Evolutionary conservation across 108 stramenopile genomes (phyloP), one percentile per base, ranked within the genome.

Genomic region (Discostella pseudostelligera): DNA sequence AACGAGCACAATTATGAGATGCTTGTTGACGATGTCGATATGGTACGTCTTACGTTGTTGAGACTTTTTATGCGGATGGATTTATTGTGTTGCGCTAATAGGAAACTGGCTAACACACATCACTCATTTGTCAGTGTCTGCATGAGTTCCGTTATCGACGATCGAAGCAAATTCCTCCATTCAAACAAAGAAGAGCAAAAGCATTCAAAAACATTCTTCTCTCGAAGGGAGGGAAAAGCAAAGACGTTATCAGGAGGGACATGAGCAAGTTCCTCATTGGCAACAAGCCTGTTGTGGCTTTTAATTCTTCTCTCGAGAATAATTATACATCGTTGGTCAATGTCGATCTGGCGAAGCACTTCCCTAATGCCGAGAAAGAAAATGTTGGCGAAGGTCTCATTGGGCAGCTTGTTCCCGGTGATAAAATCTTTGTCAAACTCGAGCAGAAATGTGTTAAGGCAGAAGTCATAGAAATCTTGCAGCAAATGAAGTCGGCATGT

Each of bases 71-170:
- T 21, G 46, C 21, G 46, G 2, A 16, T 13, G 17, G 8, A 16
- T 46, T 35, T 37, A 16, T 47, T 12, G 25, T 47, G n/a, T 47
- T 32, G 19, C 13, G 8, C 48, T n/a, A n/a, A n/a, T n/a, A n/a
- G n/a, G n/a, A n/a, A n/a, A n/a, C n/a, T n/a, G n/a, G n/a, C n/a
- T n/a, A n/a, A n/a, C n/a, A n/a, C n/a, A n/a, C n/a, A 19, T 57
- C 20, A 13, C 8, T 47, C 13, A 10, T 47, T 26, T 24, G 26
- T 58, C 29, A 74, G 72, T 70, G 79, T 45, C 67, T 90, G 19
- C 89, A 90, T 70, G 83, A 87, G 26, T 90, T 82, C 51, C 83
- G 83, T 16, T 82, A 86, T 56, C 74, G 88, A 25, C 46, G 62
- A 48, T 63, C 43, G 40, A 54, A 44, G 29, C 39, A 53, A 13